phyloP scores from a whole-genome alignment of 352 stramenopile species.

The Globisporangium cylindrosporum region DNA sequence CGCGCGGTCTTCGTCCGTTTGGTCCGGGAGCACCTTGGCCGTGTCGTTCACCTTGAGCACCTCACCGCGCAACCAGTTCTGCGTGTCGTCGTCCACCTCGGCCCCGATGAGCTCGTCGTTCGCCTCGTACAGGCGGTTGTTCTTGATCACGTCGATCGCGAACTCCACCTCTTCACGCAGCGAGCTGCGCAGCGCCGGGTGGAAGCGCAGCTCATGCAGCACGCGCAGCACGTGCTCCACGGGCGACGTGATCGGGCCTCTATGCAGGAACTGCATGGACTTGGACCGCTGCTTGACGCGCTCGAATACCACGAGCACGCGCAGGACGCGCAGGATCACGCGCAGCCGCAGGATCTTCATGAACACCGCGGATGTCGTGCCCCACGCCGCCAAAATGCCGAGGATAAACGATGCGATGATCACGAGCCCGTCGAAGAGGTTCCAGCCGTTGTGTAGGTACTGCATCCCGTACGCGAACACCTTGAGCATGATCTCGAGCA shows the following conservation, averaged over 20 bases:
- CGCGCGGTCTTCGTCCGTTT: constrained; percentile 27
- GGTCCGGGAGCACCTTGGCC: constrained; percentile 55
- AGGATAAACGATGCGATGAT: constrained; percentile 80
- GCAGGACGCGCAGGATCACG: constrained; percentile 73
- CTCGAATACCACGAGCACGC: constrained; percentile 87
- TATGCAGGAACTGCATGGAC: constrained; percentile 74
- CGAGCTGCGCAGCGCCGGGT: constrained; percentile 55
- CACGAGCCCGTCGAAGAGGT: constrained; percentile 77
- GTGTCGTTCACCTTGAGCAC: constrained; percentile 71
- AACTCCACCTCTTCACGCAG: constrained; percentile 71
- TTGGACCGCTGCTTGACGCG: constrained; percentile 76
- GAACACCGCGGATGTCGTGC: constrained; percentile 50
- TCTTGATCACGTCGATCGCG: constrained; percentile 84
- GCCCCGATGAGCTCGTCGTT: constrained; percentile 67
- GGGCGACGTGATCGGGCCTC: constrained; percentile 67
- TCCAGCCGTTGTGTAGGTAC: constrained; percentile 67
- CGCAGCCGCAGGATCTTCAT: constrained; percentile 72
- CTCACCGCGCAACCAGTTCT: constrained; percentile 82
- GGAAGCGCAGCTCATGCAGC: constrained; percentile 75
- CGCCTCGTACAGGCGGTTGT: constrained; percentile 81
- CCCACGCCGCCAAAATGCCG: constrained; percentile 58
- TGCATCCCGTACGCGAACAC: constrained; percentile 74
- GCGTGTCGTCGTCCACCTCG: constrained; percentile 76
- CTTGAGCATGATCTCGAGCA: constrained; percentile 79
- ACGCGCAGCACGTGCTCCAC: constrained; percentile 76